A percentile compares a stretch with the other conserved stretches of the same genome.
phyloP scores from a whole-genome alignment of 2,329 filamentous ascomycete genomes.

The Amylocarpus encephaloides region DNA sequence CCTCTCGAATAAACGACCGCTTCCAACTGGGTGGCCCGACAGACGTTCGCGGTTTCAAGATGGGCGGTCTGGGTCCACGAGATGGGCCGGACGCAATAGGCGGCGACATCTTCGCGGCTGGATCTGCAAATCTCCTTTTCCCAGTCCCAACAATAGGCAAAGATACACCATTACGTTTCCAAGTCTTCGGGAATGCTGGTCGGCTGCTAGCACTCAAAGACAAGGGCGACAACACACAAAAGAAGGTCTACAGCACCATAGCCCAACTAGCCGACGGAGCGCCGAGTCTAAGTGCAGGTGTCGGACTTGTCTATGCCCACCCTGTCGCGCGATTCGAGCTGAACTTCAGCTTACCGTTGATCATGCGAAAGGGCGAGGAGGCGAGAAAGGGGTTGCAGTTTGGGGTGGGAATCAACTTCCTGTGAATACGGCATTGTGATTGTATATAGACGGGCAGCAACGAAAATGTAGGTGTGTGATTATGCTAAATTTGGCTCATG shows the following conservation, averaged over 20 bases:
- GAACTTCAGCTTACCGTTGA: conserved; percentile 86
- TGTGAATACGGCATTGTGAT: conserved; percentile 46
- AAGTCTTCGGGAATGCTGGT: conserved; percentile 87
- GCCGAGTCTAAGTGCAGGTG: conserved; percentile 78
- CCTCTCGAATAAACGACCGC: conserved; percentile 84
- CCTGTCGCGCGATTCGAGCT: conserved; percentile 90
- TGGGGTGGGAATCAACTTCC: conserved; percentile 92
- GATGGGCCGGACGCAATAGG: conserved; percentile 83
- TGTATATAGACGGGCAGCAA: too few relatives aligned
- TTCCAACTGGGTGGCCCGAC: conserved; percentile 93
- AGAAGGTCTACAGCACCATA: conserved; percentile 50
- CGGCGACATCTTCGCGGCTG: conserved; percentile 87
- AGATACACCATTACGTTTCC: conserved; percentile 78
- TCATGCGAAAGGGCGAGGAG: conserved; percentile 76
- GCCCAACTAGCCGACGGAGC: conserved; percentile 65
- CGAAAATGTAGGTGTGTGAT: too few relatives aligned
- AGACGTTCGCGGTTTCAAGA: conserved; percentile 87
- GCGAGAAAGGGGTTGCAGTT: conserved; percentile 87
- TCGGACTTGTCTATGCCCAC: conserved; percentile 92
- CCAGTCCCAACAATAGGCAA: conserved; percentile 76
- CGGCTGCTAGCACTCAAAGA: conserved; percentile 71
- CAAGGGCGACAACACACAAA: conserved; percentile 20
- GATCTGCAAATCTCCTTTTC: conserved; percentile 76
- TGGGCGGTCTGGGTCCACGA: conserved; percentile 81
- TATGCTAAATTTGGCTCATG: too few relatives aligned